Base-by-base conservation (phyloP, 2,329 filamentous ascomycete genomes). In the Chrysoporthe austroafricana region DNA sequence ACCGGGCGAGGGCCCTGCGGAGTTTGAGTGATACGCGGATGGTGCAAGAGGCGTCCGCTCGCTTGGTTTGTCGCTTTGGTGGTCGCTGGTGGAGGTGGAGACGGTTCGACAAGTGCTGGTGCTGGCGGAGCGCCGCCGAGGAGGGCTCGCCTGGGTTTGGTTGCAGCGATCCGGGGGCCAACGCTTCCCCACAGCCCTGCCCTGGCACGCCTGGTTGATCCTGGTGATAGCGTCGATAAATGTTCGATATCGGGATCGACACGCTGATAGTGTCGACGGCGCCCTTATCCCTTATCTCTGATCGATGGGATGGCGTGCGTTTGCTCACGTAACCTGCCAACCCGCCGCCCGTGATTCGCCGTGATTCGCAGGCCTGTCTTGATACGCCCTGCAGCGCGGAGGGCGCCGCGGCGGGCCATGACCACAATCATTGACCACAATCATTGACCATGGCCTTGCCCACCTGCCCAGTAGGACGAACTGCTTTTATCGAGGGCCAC, bases 261-360 rank as follows among this genome's bases (percentile, higher is more conserved):
- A 67, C 26, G 14, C 36, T 63, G 62, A 62, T 63, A 66, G 50
- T 26, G 26, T 50, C 44, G 16, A 34, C 7, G 46, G 64, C 39
- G 52, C 21, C 36, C 36, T 60, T 34, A 50, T 59, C 68, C 67
- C 65, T 65, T 26, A 26, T 26, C 26, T 68, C 62, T 67, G 68
- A 67, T 64, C 65, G 50, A 56, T 52, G 6, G 54, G 44, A 21
- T 1, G 62, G 52, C 6, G 54, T 57, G 4, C 21, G 32, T 9
- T 58, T 36, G 68, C 68, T 69, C 66, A 69, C 68, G 66, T 69
- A 67, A 69, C 62, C 66, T 32, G 36, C 18, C 54, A 62, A 54
- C 11, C 36, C 13, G 18, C 16, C 11, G 11, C 26, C 26, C 26
- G 26, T 26, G 26, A 26, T 26, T 26, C 26, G 26, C 6, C 34